A percentile compares a stretch with the other conserved stretches of the same genome.
These are phyloP conservation scores for Sodiomyces alkalinus DNA, from an alignment of 2,329 filamentous ascomycete genomes.

Conservation along the genomic window DNA sequence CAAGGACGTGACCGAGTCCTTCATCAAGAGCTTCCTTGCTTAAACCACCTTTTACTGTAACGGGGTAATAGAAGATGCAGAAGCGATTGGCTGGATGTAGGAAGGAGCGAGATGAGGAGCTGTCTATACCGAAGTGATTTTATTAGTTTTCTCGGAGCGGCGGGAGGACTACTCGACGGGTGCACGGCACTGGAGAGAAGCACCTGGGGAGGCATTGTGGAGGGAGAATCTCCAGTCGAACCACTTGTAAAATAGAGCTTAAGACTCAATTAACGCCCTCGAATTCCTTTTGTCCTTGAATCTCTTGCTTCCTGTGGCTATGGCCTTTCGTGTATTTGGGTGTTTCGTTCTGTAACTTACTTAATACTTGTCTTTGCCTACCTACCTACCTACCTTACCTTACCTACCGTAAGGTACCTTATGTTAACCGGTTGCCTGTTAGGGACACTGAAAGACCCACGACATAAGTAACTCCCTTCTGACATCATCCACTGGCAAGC, in stretches of 20 bases:
- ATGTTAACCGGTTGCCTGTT: too few species aligned
- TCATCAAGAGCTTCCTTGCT: slow-evolving; percentile 84
- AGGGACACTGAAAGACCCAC: too few species aligned
- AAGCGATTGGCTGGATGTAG: slow-evolving; percentile 13
- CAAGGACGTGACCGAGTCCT: slow-evolving; percentile 59
- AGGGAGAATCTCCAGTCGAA: slow-evolving; percentile 31
- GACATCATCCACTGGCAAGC: too few species aligned
- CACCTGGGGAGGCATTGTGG: slow-evolving; percentile 8
- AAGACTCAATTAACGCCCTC: slow-evolving; percentile 46
- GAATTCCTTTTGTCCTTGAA: slow-evolving; percentile 40
- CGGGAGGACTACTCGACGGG: slow-evolving; percentile 27
- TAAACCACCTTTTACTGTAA: slow-evolving; percentile 31
- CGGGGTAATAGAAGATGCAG: slow-evolving; percentile 15
- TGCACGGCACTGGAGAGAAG: slow-evolving; percentile 29
- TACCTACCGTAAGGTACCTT: too few species aligned
- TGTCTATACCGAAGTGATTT: slow-evolving; percentile 32
- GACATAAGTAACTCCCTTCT: too few species aligned
- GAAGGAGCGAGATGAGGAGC: too few species aligned
- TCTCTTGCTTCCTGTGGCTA: too few species aligned
- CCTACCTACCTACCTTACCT: too few species aligned
- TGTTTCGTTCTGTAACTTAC: too few species aligned
- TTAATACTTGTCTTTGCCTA: too few species aligned
- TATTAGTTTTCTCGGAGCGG: slow-evolving; percentile 31
- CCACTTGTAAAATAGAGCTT: slow-evolving; percentile 49
- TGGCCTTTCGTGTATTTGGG: too few species aligned